phyloP scores from a whole-genome alignment of 164 flowering plant genomes.

The Vitis amurensis region DNA sequence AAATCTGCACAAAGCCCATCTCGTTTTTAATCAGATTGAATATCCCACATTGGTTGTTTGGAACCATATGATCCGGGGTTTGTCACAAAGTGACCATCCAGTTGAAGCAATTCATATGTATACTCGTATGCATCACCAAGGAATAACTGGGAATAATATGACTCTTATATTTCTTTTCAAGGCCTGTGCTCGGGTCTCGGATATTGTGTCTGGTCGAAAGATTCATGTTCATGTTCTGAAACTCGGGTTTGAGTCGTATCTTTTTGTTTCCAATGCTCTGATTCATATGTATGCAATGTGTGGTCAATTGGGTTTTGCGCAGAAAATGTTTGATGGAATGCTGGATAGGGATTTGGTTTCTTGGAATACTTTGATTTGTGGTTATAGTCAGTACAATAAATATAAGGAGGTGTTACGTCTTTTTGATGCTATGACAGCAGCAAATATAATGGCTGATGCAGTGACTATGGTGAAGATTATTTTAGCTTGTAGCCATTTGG shows the following conservation, averaged over 20 bases:
- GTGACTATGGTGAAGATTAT: conserved; percentile 71
- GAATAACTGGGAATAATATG: conserved; percentile 26
- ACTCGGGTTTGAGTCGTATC: conserved; percentile 48
- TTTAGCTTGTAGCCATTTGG: conserved; percentile 51
- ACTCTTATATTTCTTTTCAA: conserved; percentile 51
- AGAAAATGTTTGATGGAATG: conserved; percentile 56
- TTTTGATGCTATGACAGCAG: conserved; percentile 47
- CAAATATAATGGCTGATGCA: conserved; percentile 50
- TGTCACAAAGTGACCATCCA: conserved; percentile 42
- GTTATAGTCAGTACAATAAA: conserved; percentile 41
- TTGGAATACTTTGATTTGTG: conserved; percentile 81
- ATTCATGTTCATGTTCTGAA: conserved; percentile 46
- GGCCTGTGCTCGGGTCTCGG: conserved; percentile 46
- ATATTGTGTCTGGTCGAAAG: conserved; percentile 32
- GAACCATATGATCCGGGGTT: conserved; percentile 51
- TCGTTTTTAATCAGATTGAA: conserved; percentile 36
- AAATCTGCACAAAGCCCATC: conserved; percentile 34
- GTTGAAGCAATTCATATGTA: conserved; percentile 41
- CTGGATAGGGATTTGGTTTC: conserved; percentile 56
- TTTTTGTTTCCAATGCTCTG: conserved; percentile 56
- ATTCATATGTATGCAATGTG: conserved; percentile 51
- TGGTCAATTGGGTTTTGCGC: conserved; percentile 35
- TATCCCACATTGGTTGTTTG: conserved; percentile 37
- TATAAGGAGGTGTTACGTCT: conserved; percentile 49
- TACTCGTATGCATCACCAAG: conserved; percentile 28